Base-by-base conservation (phyloP, 305 asterid species). In the Fraxinus dipetala region DNA sequence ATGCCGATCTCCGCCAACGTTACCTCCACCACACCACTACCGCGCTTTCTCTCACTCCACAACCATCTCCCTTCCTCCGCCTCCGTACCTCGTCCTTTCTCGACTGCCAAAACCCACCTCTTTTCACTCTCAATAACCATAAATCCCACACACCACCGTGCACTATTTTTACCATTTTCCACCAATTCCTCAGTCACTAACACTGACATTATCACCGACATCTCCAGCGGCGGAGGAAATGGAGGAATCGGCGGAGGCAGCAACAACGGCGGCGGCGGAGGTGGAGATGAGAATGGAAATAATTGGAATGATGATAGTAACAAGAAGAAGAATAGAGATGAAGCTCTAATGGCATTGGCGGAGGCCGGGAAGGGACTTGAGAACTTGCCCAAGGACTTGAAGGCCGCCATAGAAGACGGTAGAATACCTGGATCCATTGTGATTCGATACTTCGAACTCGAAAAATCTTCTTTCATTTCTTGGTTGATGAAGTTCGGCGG, bases 401-500 rank as follows among this genome's bases (percentile, higher is more conserved):
- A 79, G 85, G 96, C 95, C 2, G 98, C 99, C 38, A 87, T 94
- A 0, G 88, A 85, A 76, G 93, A 87, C 67, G 98, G 97, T 31
- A 90, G 89, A 45, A 89, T 94, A 22, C 93, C 99, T 7, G 95
- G 93, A 75, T 86, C 95, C 72, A 89, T 95, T 36, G 83, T 94
- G 34, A 76, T 77, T 85, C 87, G 87, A 84, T 95, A 83, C 77
- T 87, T 95, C 16, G 94, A 90, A 83, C 91, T 95, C 22, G 97
- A 94, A 65, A 95, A 87, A 72, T 91, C 96, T 0, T 88, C 91
- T 14, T 78, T 91, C 1, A 56, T 94, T 13, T 82, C 92, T 1
- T 94, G 99, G 98, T 82, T 95, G 77, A 89, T 94, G 90, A 85
- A 63, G 18, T 95, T 94, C 69, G 94, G 91, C 31, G 98, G 99